Base-by-base conservation (phyloP, 768 basidiomycete species). In the Lyophyllum shimeji region DNA sequence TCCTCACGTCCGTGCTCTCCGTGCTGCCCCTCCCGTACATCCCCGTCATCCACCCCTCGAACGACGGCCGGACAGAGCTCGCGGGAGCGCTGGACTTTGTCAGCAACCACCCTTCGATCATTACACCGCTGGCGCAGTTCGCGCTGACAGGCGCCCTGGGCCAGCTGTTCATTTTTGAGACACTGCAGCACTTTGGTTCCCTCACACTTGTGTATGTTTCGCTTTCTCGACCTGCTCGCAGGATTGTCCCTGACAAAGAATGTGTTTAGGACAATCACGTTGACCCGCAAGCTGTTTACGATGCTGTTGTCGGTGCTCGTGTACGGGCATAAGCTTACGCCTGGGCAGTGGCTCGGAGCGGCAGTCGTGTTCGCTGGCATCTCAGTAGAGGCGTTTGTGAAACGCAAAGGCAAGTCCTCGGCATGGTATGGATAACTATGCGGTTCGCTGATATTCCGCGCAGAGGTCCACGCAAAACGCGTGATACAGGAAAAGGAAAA, bases 91-190 rank as follows among this genome's bases (percentile, higher is more conserved):
- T 96, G 40, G 72, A 74, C 11, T 98, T 96, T 71, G 81, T 98
- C 53, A 72, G 75, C 44, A 74, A 76, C 4, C 96, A 98, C 68
- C 95, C 95, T 0, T 76, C 82, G 2, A 81, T 94, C 24, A 64
- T 90, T 31, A 60, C 71, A 3, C 92, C 96, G 0, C 78, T 99
- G 24, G 76, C 83, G 17, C 87, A 93, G 62, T 99, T 94, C 68
- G 88, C 93, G 15, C 69, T 95, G 11, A 91, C 93, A 0, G 97
- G 97, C 39, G 92, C 96, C 0, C 77, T 98, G 34, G 97, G 97
- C 0, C 97, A 98, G 71, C 74, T 98, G 7, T 99, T 99, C 74
- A 98, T 99, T 58, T 99, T 98, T 59, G 95, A 96, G 76, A 97
- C 95, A 0, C 74, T 94, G 59, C 89, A 93, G 57, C 89, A 92